A percentile compares a stretch with the other conserved stretches of the same genome.
Evolutionary conservation across 257 asterid genomes (phyloP).

Genomic region (Parsonsia alboflavescens): DNA sequence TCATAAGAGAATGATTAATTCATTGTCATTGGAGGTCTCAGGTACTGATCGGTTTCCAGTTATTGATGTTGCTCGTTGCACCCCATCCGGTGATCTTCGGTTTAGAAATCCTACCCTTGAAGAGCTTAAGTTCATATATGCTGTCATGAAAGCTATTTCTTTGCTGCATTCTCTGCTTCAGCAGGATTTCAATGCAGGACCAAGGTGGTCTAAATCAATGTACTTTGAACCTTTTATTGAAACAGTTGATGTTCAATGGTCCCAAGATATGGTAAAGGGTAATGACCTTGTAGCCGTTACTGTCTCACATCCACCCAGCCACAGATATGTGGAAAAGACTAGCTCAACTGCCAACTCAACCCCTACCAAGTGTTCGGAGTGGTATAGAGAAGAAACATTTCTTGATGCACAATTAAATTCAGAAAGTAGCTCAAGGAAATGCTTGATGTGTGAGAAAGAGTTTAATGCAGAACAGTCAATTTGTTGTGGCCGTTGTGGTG

Average conservation of each 20-base stretch:
- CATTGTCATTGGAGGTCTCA: constrained; percentile 38
- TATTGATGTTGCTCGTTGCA: constrained; percentile 42
- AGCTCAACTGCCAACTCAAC: constrained; percentile 20
- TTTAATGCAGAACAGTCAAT: constrained; percentile 18
- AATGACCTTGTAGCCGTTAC: constrained; percentile 53
- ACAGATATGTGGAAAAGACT: constrained; percentile 20
- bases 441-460: constrained; percentile 28
- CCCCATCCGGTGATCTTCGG: constrained; percentile 31
- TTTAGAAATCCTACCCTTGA: constrained; percentile 47
- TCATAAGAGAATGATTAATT: constrained; percentile 30
- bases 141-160: constrained; percentile 27
- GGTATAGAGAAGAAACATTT: constrained; percentile 19
- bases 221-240: constrained; percentile 42
- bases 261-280: constrained; percentile 31
- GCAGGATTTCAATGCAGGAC: constrained; percentile 31
- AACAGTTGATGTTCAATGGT: constrained; percentile 59
- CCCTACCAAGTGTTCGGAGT: constrained; percentile 21
- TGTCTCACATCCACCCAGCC: constrained; percentile 37
- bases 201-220: constrained; percentile 32
- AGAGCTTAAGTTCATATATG: constrained; percentile 49
- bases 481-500: constrained; percentile 27
- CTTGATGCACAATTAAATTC: constrained; percentile 14
- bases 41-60: constrained; percentile 51
- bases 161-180: constrained; percentile 50
- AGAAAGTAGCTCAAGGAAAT: constrained; percentile 12